Base-by-base conservation (phyloP, 345 rosid species). In the Salix purpurea region DNA sequence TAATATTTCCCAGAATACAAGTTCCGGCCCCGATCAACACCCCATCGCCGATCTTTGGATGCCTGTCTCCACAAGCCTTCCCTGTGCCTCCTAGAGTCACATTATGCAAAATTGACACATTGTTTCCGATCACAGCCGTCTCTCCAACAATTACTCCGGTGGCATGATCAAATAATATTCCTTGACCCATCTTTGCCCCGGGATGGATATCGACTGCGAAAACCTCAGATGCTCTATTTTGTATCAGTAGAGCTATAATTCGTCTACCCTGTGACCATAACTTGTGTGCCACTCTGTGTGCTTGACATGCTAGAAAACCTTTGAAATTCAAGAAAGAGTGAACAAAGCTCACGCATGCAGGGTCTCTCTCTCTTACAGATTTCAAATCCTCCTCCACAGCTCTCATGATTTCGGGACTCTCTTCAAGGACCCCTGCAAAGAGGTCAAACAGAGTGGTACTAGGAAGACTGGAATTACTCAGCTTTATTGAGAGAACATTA, bases 201-300 rank as follows among this genome's bases (percentile, higher is more conserved):
- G 98, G 99, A 84, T 96, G 99, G 60, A 96, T 91, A 77, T 96
- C 98, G n/a, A 91, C 96, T 0, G 90, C 89, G n/a, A 91, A 93
- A 44, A 89, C 88, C 60, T 90, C 97, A 0, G 92, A 89, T 2
- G 86, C 97, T 75, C 97, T 82, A 78, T 86, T 95, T 74, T 95
- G 97, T 7, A 93, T 90, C 83, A 96, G 19, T 62, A 96, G 67
- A 21, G 98, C 97, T n/a, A 96, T 42, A 21, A 85, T 73, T 44
- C 81, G 71, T 54, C 97, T 77, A 28, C 91, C 85, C 70, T 87
- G 91, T 0, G 77, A 79, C 99, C 99, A 96, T 12, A 93, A 87
- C 78, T 83, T 83, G 58, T 93, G 97, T 7, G 96, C 96, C 13
- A 93, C 76, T 48, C 98, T 83, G 74, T 96, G 99, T 8, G 97